A percentile compares a stretch with the other conserved stretches of the same genome.
phyloP scores from a whole-genome alignment of 345 rosid species.

The Populus euphratica region DNA sequence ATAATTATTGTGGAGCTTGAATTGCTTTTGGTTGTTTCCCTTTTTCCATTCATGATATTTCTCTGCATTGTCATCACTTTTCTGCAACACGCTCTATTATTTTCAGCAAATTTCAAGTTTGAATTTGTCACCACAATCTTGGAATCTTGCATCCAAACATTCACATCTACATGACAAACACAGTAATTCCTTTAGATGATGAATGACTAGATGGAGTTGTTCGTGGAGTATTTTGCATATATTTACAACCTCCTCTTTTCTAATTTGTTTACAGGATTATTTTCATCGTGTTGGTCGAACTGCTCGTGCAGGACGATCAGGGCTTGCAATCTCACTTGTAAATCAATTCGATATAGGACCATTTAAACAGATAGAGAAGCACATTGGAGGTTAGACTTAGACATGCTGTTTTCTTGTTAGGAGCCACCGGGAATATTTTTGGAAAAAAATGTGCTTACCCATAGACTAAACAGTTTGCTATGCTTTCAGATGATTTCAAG shows the following conservation, averaged over 20 bases:
- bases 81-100: too few species aligned
- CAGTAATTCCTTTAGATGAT: background rate
- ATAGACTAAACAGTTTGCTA: background rate
- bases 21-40: too few species aligned
- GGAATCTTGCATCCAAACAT: too few species aligned
- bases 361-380: background rate
- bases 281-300: conserved; percentile 2
- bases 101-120: too few species aligned
- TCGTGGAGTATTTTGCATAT: background rate
- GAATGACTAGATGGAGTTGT: background rate
- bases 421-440: too few species aligned
- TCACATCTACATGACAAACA: background rate
- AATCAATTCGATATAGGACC: background rate
- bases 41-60: too few species aligned
- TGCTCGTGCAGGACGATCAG: conserved; percentile 1
- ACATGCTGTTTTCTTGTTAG: background rate
- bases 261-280: background rate
- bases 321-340: conserved; percentile 1
- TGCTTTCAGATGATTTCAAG: background rate
- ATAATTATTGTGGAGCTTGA: too few species aligned
- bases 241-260: background rate
- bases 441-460: background rate
- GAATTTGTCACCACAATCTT: too few species aligned
- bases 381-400: background rate
- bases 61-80: too few species aligned